A percentile compares a stretch with the other conserved stretches of the same genome.
phyloP scores from a whole-genome alignment of 2,329 filamentous ascomycete species.

The Pseudocercospora cruenta region DNA sequence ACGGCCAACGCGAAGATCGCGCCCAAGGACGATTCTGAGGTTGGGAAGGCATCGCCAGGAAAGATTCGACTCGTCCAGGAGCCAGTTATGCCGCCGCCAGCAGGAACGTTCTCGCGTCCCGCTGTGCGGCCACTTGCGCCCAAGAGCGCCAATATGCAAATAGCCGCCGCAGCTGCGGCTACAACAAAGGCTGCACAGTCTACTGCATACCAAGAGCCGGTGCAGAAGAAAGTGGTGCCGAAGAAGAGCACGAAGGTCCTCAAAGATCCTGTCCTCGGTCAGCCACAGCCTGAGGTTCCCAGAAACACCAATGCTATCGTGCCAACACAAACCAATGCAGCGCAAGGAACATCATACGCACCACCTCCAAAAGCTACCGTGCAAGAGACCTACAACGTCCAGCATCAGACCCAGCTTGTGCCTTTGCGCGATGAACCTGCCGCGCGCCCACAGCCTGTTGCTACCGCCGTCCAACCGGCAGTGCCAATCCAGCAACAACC shows the following conservation, averaged over 20 bases:
- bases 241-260: slow-evolving; percentile 41
- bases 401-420: slow-evolving; percentile 34
- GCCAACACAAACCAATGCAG: not conserved
- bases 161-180: slow-evolving; percentile 19
- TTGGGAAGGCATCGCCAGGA: slow-evolving; percentile 52
- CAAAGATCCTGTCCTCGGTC: slow-evolving; percentile 27
- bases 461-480: not conserved
- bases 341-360: slow-evolving; percentile 6
- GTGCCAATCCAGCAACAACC: slow-evolving; percentile 9
- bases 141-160: slow-evolving; percentile 31
- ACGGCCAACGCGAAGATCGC: slow-evolving; percentile 37
- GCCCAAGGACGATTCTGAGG: slow-evolving; percentile 60
- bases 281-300: slow-evolving; percentile 9
- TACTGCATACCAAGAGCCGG: slow-evolving; percentile 10
- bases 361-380: slow-evolving; percentile 16
- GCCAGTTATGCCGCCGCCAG: slow-evolving; percentile 47
- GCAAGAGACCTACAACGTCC: slow-evolving; percentile 15
- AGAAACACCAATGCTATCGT: slow-evolving; percentile 1
- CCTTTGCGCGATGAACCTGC: slow-evolving; percentile 35
- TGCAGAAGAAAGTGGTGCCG: slow-evolving; percentile 33
- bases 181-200: slow-evolving; percentile 15
- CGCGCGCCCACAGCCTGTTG: not conserved
- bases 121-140: slow-evolving; percentile 60
- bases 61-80: slow-evolving; percentile 41
- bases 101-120: slow-evolving; percentile 54